Percentiles rank a stretch among this genome's conserved stretches.
These are phyloP conservation scores for Pseudohalonectria lignicola DNA, from an alignment of 2,329 filamentous ascomycete genomes.

Conservation along the genomic window DNA sequence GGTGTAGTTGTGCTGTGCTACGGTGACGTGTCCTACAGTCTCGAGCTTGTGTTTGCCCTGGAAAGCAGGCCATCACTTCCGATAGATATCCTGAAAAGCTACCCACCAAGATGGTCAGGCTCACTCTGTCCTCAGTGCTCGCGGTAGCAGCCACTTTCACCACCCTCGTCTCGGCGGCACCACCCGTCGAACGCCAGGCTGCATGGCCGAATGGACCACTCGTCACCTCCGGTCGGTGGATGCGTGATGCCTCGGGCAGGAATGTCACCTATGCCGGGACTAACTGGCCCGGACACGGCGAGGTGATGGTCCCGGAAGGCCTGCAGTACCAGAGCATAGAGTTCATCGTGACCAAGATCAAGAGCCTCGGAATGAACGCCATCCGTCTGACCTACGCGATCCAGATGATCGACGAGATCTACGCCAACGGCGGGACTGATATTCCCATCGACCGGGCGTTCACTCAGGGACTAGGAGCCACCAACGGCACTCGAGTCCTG, in stretches of 20 bases:
- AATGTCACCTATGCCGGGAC: conserved; percentile 40
- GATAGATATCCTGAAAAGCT: too few relatives aligned
- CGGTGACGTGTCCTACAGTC: too few relatives aligned
- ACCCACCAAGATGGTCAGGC: background rate
- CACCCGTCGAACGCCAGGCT: background rate
- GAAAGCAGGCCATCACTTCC: too few relatives aligned
- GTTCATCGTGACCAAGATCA: conserved; percentile 42
- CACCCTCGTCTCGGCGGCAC: background rate
- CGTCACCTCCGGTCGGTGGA: conserved; percentile 25
- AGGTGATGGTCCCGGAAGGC: conserved; percentile 55
- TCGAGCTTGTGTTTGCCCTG: too few relatives aligned
- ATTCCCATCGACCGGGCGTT: conserved; percentile 29
- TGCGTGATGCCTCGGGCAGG: conserved; percentile 28
- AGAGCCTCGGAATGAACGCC: conserved; percentile 50
- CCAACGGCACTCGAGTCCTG: conserved; percentile 40
- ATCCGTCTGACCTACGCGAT: conserved; percentile 53
- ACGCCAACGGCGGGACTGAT: conserved; percentile 34
- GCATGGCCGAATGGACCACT: conserved; percentile 33
- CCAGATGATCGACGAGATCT: conserved; percentile 51
- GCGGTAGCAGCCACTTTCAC: background rate
- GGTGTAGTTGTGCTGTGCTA: too few relatives aligned
- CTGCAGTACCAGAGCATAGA: conserved; percentile 49
- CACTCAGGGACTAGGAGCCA: conserved; percentile 30
- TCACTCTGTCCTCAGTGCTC: background rate
- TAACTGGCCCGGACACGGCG: conserved; percentile 51